Evolutionary conservation across 2,329 filamentous ascomycete species (phyloP).

Genomic region (Penicillium sp.): DNA sequence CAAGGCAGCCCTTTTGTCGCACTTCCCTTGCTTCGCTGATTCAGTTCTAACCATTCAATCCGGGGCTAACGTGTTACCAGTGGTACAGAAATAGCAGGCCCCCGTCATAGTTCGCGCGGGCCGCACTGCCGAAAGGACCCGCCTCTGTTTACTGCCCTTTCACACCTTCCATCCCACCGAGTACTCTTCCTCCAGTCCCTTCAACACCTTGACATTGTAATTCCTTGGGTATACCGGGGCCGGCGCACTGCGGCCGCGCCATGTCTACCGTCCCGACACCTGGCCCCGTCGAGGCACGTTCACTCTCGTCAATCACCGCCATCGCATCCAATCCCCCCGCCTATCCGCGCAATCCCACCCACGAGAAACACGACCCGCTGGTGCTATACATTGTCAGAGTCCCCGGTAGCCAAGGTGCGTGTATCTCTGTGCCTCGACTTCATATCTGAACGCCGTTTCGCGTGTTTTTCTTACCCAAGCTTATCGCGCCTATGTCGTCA

Average conservation of each 20-base stretch:
- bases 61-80: conserved; percentile 5
- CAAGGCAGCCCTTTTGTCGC: conserved; percentile 17
- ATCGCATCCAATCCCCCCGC: conserved; percentile 83
- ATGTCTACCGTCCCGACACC: conserved; percentile 25
- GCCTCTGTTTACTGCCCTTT: conserved; percentile 16
- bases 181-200: background rate
- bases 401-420: conserved; percentile 78
- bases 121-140: conserved; percentile 18
- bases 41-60: background rate
- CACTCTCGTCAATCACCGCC: conserved; percentile 73
- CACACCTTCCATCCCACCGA: background rate
- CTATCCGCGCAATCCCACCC: conserved; percentile 75
- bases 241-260: conserved; percentile 29
- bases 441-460: background rate
- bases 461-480: background rate
- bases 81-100: background rate
- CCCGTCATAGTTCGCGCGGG: conserved; percentile 8
- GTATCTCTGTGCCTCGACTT: background rate
- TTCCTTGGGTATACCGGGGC: conserved; percentile 1
- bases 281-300: conserved; percentile 70
- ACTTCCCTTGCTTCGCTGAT: conserved; percentile 14
- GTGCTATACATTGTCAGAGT: conserved; percentile 91
- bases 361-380: conserved; percentile 66
- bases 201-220: background rate
- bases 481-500: conserved; percentile 7